These are phyloP conservation scores for Sextonia rubra DNA, from an alignment of 164 flowering plant genomes.

Conservation along the genomic window DNA sequence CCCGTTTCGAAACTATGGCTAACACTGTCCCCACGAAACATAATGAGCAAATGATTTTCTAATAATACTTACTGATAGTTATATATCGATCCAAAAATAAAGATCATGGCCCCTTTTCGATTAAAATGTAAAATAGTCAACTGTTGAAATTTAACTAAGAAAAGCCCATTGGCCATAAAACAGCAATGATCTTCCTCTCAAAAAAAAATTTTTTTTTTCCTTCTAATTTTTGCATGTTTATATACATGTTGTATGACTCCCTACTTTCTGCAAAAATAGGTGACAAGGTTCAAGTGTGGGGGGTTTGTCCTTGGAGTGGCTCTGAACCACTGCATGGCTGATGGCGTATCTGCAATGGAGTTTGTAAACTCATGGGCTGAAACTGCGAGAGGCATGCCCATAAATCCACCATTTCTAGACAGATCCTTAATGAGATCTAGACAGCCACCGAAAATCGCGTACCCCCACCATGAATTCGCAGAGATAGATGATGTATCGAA, in stretches of 20 bases:
- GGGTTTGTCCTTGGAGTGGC: slow-evolving; percentile 22
- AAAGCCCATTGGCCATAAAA: background rate
- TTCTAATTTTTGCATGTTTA: no score
- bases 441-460: slow-evolving; percentile 11
- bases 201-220: background rate
- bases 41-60: no score
- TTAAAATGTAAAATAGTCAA: no score
- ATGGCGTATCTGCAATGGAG: slow-evolving; percentile 20
- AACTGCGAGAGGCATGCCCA: slow-evolving; percentile 21
- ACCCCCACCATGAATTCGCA: slow-evolving; percentile 10
- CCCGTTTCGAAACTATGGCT: no score
- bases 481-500: slow-evolving; percentile 12
- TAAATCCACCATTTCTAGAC: slow-evolving; percentile 17
- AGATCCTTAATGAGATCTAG: slow-evolving; percentile 16
- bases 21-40: no score
- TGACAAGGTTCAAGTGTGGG: slow-evolving; percentile 27
- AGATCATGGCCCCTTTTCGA: background rate
- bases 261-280: slow-evolving; percentile 7
- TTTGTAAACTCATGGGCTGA: slow-evolving; percentile 32
- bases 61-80: no score
- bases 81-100: no score
- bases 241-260: background rate
- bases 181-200: background rate
- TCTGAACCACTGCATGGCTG: slow-evolving; percentile 20
- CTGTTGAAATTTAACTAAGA: no score